Evolutionary conservation across 2,329 filamentous ascomycete genomes (phyloP), one percentile per base, ranked within the genome.

Genomic region (Lomentospora prolificans): DNA sequence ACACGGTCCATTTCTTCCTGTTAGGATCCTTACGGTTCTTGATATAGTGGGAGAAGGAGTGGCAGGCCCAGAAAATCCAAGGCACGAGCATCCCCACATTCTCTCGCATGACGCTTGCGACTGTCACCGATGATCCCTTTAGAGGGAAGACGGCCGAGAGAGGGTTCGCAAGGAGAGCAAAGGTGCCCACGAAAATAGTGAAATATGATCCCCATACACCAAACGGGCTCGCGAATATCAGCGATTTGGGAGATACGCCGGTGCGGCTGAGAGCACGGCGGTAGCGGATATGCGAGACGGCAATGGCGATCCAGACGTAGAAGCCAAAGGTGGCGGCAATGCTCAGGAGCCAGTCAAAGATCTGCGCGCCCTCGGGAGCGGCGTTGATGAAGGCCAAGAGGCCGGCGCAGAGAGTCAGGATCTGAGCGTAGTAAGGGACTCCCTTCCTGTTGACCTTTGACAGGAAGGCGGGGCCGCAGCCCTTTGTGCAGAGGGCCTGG

Each of bases 251-350:
- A 51, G 67, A 62, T 51, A 72, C 64, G 3, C 67, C 67, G 53
- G 75, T 73, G 1, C 63, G 65, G 24, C 65, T 65, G 50, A 74
- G 65, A 3, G 72, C 75, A 6, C 64, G 61, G 58, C 72, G 68
- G 62, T 75, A 75, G 52, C 70, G 70, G 59, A 78, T 69, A 59
- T 76, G 76, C 31, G 72, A 70, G 28, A 73, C 58, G 60, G 69
- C 73, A 58, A 76, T 72, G 56, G 67, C 73, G 22, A 69, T 68
- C 76, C 77, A 79, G 50, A 74, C 76, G 58, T 78, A 72, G 57
- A 76, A 67, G 50, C 71, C 72, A 27, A 72, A 70, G 14, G 75
- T 69, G 2, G 74, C 73, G 41, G 71, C 71, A 6, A 78, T 64
- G 51, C 75, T 74, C 50, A 74, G 66, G 53, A 77, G 67, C 74